Evolutionary conservation across 352 stramenopile genomes (phyloP), one percentile per base, ranked within the genome.

Genomic region (Pythium plurisporium): DNA sequence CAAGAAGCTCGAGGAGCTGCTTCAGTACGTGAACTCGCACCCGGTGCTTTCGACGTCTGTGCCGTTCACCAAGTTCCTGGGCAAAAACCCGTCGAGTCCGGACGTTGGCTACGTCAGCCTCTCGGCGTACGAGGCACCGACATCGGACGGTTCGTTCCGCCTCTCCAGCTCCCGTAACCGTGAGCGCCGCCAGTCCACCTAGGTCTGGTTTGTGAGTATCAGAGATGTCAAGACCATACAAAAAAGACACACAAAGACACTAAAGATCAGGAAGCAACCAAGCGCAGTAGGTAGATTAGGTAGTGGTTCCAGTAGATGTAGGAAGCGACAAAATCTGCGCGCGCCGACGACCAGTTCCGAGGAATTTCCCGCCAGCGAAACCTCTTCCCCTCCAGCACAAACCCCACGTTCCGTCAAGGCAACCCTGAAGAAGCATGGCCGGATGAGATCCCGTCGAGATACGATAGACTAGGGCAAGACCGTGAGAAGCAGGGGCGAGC

Each of bases 21-120:
- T 89, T 37, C 56, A 86, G 52, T 70, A 70, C 57, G 79, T 87
- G 50, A 80, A 78, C 48, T 64, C 65, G 26, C 72, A 87, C 59
- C 74, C 79, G 49, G 43, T 69, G 47, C 65, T 89, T 11, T 68
- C 65, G 17, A 70, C 65, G 34, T 72, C 68, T 29, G 29, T 54
- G 20, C 62, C 65, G 4, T 89, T 87, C 58, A 69, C 59, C 51
- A 64, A 72, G 20, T 89, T 89, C 52, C 76, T 87, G 27, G 79
- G 79, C 62, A 87, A 83, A 64, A 87, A 85, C 53, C 79, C 79
- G n/a, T 79, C 76, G 37, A 78, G 69, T 43, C 69, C 72, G 29
- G 76, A 87, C 46, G 62, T 79, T 5, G 79, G 79, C 26, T 89
- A 89, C 58, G 79, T 89, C 63, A 86, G 74, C 31, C 65, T 89